phyloP scores from a whole-genome alignment of 805 yeast species.

The Pichia deserticola region DNA sequence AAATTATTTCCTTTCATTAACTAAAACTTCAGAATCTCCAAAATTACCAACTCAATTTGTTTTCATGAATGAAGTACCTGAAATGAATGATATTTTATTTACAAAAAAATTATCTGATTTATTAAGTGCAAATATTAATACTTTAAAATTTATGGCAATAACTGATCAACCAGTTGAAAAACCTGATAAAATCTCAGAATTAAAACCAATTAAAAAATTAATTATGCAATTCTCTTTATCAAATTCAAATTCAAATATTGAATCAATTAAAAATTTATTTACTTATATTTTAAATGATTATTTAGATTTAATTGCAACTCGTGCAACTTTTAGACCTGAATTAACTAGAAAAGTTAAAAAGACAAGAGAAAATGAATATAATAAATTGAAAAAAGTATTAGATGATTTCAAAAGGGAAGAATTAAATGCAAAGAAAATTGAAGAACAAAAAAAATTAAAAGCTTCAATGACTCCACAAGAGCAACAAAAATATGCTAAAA shows the following conservation, averaged over 20 bases:
- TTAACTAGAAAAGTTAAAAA: slow-evolving; percentile 67
- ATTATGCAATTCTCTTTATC: slow-evolving; percentile 50
- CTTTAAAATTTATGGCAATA: slow-evolving; percentile 63
- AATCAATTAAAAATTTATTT: slow-evolving; percentile 48
- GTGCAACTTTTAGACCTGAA: slow-evolving; percentile 61
- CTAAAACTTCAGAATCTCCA: slow-evolving; percentile 69
- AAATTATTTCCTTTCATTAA: slow-evolving; percentile 76
- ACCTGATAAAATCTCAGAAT: slow-evolving; percentile 55
- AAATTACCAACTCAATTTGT: slow-evolving; percentile 69
- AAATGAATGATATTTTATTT: slow-evolving; percentile 61
- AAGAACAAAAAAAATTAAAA: slow-evolving; percentile 57
- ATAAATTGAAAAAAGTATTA: slow-evolving; percentile 60
- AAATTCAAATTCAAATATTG: slow-evolving; percentile 40
- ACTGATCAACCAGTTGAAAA: slow-evolving; percentile 78
- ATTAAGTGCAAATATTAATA: slow-evolving; percentile 29
- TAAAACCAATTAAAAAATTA: slow-evolving; percentile 46
- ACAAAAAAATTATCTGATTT: slow-evolving; percentile 44
- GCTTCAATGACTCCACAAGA: slow-evolving; percentile 67
- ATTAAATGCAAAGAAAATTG: slow-evolving; percentile 61
- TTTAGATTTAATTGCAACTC: slow-evolving; percentile 25
- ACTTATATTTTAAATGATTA: slow-evolving; percentile 45
- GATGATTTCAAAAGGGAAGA: slow-evolving; percentile 64
- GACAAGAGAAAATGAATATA: slow-evolving; percentile 67
- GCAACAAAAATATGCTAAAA: slow-evolving; percentile 70
- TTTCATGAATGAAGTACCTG: slow-evolving; percentile 84